Percentiles rank a stretch among this genome's conserved stretches.
Conservation (phyloP, 1,284 basidiomycete species). For the Veloboletus limbatus region DNA sequence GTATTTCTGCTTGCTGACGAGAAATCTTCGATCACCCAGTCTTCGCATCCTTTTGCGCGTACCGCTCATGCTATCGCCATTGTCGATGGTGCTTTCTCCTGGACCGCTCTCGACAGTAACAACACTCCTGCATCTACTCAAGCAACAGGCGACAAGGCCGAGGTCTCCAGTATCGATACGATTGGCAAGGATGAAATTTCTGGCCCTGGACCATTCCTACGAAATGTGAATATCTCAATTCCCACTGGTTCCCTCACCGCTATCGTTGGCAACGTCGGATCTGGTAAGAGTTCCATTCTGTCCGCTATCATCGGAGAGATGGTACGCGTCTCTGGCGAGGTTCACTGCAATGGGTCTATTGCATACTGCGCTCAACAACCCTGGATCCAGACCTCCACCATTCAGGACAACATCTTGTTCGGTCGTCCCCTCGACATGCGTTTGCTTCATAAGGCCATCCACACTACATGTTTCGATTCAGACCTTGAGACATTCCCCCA, state of each 20-base stretch:
- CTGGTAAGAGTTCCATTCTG: conserved; percentile 41
- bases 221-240: conserved; percentile 43
- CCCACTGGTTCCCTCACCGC: conserved; percentile 48
- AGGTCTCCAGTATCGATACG: conserved; percentile 11
- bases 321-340: conserved; percentile 45
- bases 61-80: conserved; percentile 22
- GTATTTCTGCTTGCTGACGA: conserved; percentile 28
- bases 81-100: conserved; percentile 24
- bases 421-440: conserved; percentile 46
- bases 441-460: conserved; percentile 27
- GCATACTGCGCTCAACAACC: conserved; percentile 60
- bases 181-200: conserved; percentile 11
- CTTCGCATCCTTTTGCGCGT: conserved; percentile 6
- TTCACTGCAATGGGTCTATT: conserved; percentile 49
- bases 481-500: conserved; percentile 59
- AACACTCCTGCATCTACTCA: neutral
- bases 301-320: conserved; percentile 53
- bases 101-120: conserved; percentile 15
- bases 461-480: conserved; percentile 29
- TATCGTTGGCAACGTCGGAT: conserved; percentile 45
- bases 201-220: conserved; percentile 28
- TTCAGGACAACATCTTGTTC: conserved; percentile 54
- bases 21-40: conserved; percentile 11
- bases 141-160: conserved; percentile 6
- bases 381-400: conserved; percentile 47